Conservation (phyloP, 2,329 filamentous ascomycete genomes). For the Blastomyces silverae region DNA sequence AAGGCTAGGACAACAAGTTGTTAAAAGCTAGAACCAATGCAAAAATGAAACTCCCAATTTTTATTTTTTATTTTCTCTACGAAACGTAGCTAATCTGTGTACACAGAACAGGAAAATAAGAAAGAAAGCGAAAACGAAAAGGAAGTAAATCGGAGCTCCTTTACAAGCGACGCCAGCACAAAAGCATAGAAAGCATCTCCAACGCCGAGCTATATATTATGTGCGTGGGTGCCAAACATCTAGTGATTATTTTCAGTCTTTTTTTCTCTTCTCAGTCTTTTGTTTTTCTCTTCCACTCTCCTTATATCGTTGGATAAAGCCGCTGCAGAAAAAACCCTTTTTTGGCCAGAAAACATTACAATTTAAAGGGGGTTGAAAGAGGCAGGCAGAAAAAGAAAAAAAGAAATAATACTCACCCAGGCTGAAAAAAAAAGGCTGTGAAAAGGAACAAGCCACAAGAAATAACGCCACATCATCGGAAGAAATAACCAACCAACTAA, state of each 20-base stretch:
- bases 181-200: constrained; percentile 17
- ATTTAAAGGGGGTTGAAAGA: constrained; percentile 25
- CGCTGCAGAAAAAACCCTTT: constrained; percentile 14
- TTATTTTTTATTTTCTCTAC: constrained; percentile 14
- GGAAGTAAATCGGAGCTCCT: background rate
- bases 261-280: constrained; percentile 21
- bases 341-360: constrained; percentile 12
- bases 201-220: constrained; percentile 27
- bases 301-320: constrained; percentile 19
- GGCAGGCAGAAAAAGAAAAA: background rate
- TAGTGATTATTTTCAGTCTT: constrained; percentile 25
- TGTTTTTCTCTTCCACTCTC: constrained; percentile 11
- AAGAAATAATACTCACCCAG: constrained; percentile 9
- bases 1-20: background rate
- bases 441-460: constrained; percentile 18
- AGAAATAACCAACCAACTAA: constrained; percentile 38
- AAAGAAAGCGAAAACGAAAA: background rate
- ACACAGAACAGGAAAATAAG: constrained; percentile 15
- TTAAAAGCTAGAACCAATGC: background rate
- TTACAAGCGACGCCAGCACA: constrained; percentile 1
- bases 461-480: constrained; percentile 29
- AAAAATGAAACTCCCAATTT: constrained; percentile 1
- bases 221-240: constrained; percentile 23
- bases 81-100: constrained; percentile 17
- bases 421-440: constrained; percentile 22